Base-by-base conservation (phyloP, 108 stramenopile species). In the Nitzschia sp. region DNA sequence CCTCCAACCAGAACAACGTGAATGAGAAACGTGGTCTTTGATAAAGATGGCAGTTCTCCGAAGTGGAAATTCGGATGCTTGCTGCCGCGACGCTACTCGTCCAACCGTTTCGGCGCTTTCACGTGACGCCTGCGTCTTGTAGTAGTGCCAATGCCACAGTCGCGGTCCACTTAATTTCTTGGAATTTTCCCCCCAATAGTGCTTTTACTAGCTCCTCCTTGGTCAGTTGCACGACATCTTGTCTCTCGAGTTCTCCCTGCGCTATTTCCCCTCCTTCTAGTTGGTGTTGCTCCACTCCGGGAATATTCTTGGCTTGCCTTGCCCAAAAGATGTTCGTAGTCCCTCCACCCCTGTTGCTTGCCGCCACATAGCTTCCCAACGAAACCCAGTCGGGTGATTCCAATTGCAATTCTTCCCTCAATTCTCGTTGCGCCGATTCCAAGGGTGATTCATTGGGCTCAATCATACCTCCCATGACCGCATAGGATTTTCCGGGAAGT, bases 161-260 rank as follows among this genome's bases (percentile, higher is more conserved):
- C 10, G 83, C 86, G 10, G 82, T 79, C 86, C 86, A 87, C 60
- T 87, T 87, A 10, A 87, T 70, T 62, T 87, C 86, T 57, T 80
- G 72, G 59, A 87, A 87, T 21, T 58, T 62, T 15, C 80, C 86
- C n/a, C 69, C 52, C 38, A 74, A 60, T 24, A 84, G 15, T 10
- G 70, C 68, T 21, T 72, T 41, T 11, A 60, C 17, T 19, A 79
- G 54, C 52, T 85, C 75, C 24, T 77, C 53, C 43, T 41, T 24
- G 6, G 56, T 41, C 21, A 85, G 37, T 39, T 42, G 48, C 29
- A 77, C 44, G 50, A 87, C 65, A 12, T 50, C n/a, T 57, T 87
- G 86, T 15, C 22, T 12, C 56, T 87, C 86, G 14, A 79, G 70
- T 57, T 87, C 86, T 12, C 79, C 81, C 19, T 46, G 21, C 12